Percentiles rank a stretch among this genome's conserved stretches.
phyloP scores from a whole-genome alignment of 2,329 filamentous ascomycete genomes.

The Elsinoe batatas region DNA sequence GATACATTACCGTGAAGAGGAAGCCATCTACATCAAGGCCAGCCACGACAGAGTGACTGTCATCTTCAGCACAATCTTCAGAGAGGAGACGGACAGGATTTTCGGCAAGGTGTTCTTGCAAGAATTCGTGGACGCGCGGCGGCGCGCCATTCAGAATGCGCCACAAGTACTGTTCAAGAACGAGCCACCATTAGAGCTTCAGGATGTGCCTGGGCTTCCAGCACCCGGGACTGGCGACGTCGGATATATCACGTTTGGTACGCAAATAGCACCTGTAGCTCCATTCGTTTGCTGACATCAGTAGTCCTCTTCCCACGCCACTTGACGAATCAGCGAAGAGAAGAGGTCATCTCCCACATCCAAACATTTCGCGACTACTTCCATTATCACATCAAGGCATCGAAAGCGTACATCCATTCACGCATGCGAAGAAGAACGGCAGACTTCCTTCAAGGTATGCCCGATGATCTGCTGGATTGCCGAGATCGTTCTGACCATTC shows the following conservation, averaged over 20 bases:
- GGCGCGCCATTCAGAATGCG: conserved; percentile 93
- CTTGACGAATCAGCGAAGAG: conserved; percentile 77
- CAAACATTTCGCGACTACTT: conserved; percentile 99
- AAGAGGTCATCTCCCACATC: conserved; percentile 95
- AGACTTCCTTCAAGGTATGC: conserved; percentile 89
- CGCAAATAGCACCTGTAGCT: conserved; percentile 20
- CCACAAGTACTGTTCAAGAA: conserved; percentile 95
- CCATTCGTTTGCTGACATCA: conserved; percentile 18
- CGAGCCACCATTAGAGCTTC: conserved; percentile 84
- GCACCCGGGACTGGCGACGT: conserved; percentile 71
- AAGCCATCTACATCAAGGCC: conserved; percentile 97
- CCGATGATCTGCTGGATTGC: background rate
- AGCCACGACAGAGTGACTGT: conserved; percentile 95
- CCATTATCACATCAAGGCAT: conserved; percentile 99
- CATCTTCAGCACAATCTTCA: conserved; percentile 97
- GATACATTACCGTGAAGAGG: conserved; percentile 97
- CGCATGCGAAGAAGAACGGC: conserved; percentile 96
- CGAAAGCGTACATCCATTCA: conserved; percentile 97
- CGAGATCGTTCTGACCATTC: background rate
- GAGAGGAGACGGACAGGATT: conserved; percentile 93
- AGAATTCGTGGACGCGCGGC: conserved; percentile 93
- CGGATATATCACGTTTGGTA: conserved; percentile 97
- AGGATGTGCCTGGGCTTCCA: conserved; percentile 74
- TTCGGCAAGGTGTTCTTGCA: conserved; percentile 98
- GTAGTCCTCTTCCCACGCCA: conserved; percentile 91